Evolutionary conservation across 768 basidiomycete species (phyloP).

Genomic region (Boletus reticulatus): DNA sequence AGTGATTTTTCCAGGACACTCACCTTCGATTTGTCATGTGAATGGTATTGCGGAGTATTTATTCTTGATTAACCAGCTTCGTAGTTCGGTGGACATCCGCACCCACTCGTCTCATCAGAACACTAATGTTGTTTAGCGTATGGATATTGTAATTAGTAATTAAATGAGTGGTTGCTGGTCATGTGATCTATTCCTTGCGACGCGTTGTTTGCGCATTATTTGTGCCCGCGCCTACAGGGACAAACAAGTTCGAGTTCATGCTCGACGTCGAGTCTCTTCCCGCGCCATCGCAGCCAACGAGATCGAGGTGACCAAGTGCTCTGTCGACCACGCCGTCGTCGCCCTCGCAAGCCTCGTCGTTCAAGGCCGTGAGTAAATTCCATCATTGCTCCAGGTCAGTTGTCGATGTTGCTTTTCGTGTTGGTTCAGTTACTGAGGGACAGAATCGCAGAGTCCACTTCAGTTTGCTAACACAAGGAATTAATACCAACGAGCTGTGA

Average conservation of each 20-base stretch:
- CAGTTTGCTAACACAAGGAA: constrained; percentile 20
- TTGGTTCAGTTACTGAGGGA: neutral
- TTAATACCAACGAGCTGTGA: constrained; percentile 22
- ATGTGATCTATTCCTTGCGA: constrained; percentile 21
- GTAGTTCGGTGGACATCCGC: neutral
- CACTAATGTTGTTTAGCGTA: neutral
- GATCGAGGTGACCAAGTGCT: constrained; percentile 17
- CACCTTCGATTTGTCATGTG: constrained; percentile 30
- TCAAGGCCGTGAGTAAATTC: constrained; percentile 26
- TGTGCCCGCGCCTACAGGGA: constrained; percentile 22
- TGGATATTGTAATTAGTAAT: constrained; percentile 4
- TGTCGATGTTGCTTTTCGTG: neutral
- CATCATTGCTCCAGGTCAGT: constrained; percentile 25
- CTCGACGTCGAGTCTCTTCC: constrained; percentile 5
- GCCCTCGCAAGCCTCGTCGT: constrained; percentile 18
- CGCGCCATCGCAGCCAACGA: constrained; percentile 18
- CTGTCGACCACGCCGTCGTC: constrained; percentile 19
- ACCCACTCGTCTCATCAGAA: neutral
- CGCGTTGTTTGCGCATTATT: constrained; percentile 34
- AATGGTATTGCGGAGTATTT: constrained; percentile 8
- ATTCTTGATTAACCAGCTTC: neutral
- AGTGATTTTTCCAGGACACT: constrained; percentile 21
- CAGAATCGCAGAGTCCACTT: constrained; percentile 8
- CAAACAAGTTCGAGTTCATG: constrained; percentile 36
- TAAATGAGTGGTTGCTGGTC: too few species aligned